These are phyloP conservation scores for Silene latifolia DNA, from an alignment of 148 eudicot genomes.

Conservation along the genomic window DNA sequence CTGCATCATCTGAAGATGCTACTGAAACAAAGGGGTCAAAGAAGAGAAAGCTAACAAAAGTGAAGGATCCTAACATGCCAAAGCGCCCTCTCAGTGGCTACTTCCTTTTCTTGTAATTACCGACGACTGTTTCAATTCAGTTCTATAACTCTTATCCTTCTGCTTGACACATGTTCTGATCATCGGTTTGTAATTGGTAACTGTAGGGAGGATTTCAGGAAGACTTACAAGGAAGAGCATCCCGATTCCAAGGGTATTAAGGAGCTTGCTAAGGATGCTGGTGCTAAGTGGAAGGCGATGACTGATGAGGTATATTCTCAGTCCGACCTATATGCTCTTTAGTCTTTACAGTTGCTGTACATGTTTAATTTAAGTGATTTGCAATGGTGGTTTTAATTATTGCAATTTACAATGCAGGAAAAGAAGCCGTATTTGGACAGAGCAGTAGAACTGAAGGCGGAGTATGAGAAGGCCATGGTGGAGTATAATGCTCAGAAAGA, in stretches of 20 bases:
- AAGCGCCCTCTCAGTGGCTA: slow-evolving; percentile 80
- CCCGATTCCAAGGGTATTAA: slow-evolving; percentile 68
- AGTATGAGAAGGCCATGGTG: slow-evolving; percentile 53
- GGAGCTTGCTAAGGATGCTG: slow-evolving; percentile 76
- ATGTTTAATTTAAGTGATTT: background rate
- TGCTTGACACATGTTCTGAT: background rate
- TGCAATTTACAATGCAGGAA: slow-evolving; percentile 39
- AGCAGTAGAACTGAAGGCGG: slow-evolving; percentile 72
- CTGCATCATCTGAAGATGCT: slow-evolving; percentile 12
- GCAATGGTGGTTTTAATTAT: background rate
- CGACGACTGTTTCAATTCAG: background rate
- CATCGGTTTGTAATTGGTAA: slow-evolving; percentile 35
- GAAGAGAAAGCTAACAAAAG: slow-evolving; percentile 48
- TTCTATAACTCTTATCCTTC: background rate
- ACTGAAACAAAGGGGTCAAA: slow-evolving; percentile 41
- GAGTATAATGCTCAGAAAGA: slow-evolving; percentile 39
- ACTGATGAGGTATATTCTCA: slow-evolving; percentile 59
- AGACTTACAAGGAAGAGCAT: slow-evolving; percentile 64
- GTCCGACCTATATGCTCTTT: background rate
- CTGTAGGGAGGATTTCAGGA: slow-evolving; percentile 77
- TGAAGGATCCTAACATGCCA: slow-evolving; percentile 52
- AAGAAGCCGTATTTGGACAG: slow-evolving; percentile 62
- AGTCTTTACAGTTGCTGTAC: background rate
- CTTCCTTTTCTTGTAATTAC: slow-evolving; percentile 65
- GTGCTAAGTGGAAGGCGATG: slow-evolving; percentile 82